Base-by-base conservation (phyloP, 306 rosid species). In the Dalbergia cultrata region DNA sequence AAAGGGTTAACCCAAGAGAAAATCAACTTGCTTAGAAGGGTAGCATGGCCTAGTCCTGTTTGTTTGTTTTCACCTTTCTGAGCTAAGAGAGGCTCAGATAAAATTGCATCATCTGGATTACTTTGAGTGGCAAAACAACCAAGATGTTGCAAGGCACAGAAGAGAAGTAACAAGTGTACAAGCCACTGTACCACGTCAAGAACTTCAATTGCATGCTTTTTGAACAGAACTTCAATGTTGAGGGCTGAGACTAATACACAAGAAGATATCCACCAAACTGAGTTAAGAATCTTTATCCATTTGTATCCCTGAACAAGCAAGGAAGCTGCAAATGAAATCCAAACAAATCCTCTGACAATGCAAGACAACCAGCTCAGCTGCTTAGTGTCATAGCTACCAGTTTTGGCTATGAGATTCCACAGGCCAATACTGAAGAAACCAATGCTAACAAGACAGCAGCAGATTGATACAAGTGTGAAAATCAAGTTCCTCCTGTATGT, bases 1-100 rank as follows among this genome's bases (percentile, higher is more conserved):
- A 93, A 87, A 57, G 90, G 75, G 58, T 85, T 86, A 7, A 91
- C 84, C 98, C 98, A 93, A 75, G 91, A 71, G 83, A 93, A 91
- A 17, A 80, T 80, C 65, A 93, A 58, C 58, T 86, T 91, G 80
- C 89, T 85, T 10, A 90, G 50, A 61, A 90, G 16, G 19, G 82
- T 13, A 41, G 87, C 85, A 18, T 41, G 74, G 41, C 60, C 53
- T n/a, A 90, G 53, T 76, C 34, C 79, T 71, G 83, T 47, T 73
- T 37, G 75, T 79, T 79, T 74, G 4, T 49, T 72, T 43, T 81
- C 85, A 44, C 1, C 19, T 35, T 76, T 67, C 47, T 80, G 76
- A 53, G 34, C 43, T 56, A 93, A 58, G 6, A 93, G 71, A 60
- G 94, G 91, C 56, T 93, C 88, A 11, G 90, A 78, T 83, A 88